Conservation (phyloP, 176 grass and related monocot species). For the Luzula sylvatica region DNA sequence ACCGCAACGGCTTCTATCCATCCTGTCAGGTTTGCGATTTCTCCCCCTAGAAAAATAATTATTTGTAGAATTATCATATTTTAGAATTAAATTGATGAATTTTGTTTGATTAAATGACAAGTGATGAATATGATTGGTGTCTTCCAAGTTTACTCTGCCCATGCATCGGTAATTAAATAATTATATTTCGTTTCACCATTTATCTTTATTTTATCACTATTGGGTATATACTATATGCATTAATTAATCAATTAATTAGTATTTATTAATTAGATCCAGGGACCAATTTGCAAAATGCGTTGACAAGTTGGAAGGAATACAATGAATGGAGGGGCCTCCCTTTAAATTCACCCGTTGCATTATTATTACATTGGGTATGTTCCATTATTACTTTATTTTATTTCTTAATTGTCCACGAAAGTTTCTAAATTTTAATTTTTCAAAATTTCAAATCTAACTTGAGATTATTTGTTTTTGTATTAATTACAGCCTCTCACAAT, state of each 20-base stretch:
- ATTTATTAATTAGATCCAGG: conserved; percentile 40
- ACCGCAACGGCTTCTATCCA: conserved; percentile 24
- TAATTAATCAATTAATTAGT: conserved; percentile 6
- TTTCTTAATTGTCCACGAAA: background rate
- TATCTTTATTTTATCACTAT: background rate
- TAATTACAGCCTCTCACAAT: conserved; percentile 65
- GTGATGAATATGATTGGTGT: conserved; percentile 56
- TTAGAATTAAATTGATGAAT: too few relatives aligned
- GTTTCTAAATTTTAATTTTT: background rate
- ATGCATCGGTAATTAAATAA: conserved; percentile 46
- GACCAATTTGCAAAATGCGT: conserved; percentile 18
- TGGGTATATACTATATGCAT: background rate
- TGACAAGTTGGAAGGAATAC: conserved; percentile 82
- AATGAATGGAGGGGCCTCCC: conserved; percentile 81
- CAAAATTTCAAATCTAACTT: background rate
- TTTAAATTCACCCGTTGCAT: conserved; percentile 63
- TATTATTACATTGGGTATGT: conserved; percentile 90
- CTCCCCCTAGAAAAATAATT: conserved; percentile 10
- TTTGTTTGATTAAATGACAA: conserved; percentile 3
- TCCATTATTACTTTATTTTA: background rate
- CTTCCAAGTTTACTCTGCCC: conserved; percentile 68
- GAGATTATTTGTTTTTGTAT: background rate
- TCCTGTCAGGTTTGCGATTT: conserved; percentile 29
- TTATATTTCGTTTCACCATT: background rate
- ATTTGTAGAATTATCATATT: background rate